Conservation (phyloP, 1,284 basidiomycete species). For the Fomitopsis palustris region DNA sequence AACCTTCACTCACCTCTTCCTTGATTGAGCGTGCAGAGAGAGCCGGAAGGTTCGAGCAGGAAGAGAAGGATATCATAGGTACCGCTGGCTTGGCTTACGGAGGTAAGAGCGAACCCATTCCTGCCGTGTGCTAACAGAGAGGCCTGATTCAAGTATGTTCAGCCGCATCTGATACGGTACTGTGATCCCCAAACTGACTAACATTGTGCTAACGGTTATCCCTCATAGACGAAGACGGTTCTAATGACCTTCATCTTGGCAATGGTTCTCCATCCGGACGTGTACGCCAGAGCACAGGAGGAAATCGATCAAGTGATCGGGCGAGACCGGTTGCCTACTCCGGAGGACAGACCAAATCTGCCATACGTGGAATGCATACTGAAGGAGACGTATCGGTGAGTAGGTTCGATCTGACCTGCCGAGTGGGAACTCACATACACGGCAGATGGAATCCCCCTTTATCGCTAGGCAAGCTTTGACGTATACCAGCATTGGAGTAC, state of each 20-base stretch:
- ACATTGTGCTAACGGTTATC: background rate
- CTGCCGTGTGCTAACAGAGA: background rate
- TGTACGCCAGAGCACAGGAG: constrained; percentile 11
- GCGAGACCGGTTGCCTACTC: constrained; percentile 12
- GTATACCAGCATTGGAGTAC: background rate
- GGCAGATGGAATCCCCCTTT: background rate
- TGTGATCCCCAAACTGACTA: constrained; percentile 4
- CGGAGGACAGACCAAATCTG: constrained; percentile 18
- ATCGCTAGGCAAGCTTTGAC: background rate
- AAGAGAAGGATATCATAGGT: background rate
- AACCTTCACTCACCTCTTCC: background rate
- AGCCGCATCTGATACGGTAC: background rate
- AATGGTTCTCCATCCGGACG: constrained; percentile 4
- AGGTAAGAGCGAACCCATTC: background rate
- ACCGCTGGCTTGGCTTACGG: background rate
- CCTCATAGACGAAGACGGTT: background rate
- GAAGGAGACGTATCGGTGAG: constrained; percentile 25
- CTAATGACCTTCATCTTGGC: constrained; percentile 2
- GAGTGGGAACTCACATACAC: too few species aligned
- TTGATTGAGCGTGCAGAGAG: background rate
- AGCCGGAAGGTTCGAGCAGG: background rate
- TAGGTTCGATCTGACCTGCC: background rate
- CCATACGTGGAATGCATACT: constrained; percentile 34
- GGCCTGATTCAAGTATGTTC: background rate
- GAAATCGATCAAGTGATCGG: background rate